Evolutionary conservation across 2,329 filamentous ascomycete species (phyloP).

Genomic region (Lachnellula occidentalis): DNA sequence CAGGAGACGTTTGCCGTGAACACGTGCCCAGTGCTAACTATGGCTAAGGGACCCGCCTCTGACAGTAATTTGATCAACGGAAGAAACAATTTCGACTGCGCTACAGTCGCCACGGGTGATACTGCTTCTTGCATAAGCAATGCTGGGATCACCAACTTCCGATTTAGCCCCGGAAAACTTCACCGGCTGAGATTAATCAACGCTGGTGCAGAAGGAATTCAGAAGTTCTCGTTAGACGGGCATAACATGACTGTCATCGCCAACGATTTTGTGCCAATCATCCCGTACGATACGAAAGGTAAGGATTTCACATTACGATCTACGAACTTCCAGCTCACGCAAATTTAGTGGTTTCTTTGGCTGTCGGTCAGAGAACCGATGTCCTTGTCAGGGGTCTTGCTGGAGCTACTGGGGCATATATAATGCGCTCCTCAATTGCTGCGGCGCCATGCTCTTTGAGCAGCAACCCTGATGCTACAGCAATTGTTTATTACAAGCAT

Average conservation of each 20-base stretch:
- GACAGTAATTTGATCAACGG: constrained; percentile 26
- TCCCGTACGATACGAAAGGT: constrained; percentile 15
- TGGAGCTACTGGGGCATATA: constrained; percentile 38
- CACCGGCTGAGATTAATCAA: constrained; percentile 44
- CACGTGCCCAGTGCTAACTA: not conserved
- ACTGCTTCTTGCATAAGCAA: constrained; percentile 9
- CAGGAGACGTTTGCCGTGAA: not conserved
- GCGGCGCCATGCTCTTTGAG: constrained; percentile 38
- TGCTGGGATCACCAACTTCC: constrained; percentile 25
- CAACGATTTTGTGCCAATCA: constrained; percentile 51
- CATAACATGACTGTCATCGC: constrained; percentile 55
- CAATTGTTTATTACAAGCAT: constrained; percentile 58
- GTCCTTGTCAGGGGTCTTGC: constrained; percentile 40
- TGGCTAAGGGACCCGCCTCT: not conserved
- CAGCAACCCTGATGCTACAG: constrained; percentile 46
- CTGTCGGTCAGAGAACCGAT: constrained; percentile 45
- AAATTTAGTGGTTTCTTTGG: constrained; percentile 45
- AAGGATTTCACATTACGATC: not conserved
- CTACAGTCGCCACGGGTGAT: not conserved
- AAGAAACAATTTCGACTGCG: constrained; percentile 18
- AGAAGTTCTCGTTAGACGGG: constrained; percentile 43
- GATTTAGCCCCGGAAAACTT: constrained; percentile 32
- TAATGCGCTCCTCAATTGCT: constrained; percentile 50
- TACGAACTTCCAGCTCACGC: not conserved
- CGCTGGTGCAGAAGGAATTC: constrained; percentile 36